These are phyloP conservation scores for Fusarium proliferatum DNA, from an alignment of 2,329 filamentous ascomycete genomes.

Conservation along the genomic window DNA sequence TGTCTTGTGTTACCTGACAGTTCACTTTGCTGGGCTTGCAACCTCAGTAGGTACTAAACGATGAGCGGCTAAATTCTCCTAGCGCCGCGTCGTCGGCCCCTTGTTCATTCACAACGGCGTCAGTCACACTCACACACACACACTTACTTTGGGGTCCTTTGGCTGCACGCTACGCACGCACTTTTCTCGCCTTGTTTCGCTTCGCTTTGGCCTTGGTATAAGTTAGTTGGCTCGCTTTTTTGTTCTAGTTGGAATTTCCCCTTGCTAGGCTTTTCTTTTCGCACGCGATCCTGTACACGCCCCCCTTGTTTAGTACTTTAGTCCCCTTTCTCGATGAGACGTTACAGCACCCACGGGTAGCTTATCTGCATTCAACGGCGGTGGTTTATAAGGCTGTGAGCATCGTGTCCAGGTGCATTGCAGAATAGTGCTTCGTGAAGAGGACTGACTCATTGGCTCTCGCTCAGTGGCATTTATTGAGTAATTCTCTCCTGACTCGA, in stretches of 20 bases:
- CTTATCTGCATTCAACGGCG: constrained; percentile 16
- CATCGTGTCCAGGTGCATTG: neutral
- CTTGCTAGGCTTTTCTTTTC: constrained; percentile 8
- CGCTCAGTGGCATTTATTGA: neutral
- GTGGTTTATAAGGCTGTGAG: constrained; percentile 1
- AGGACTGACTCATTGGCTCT: too few relatives aligned
- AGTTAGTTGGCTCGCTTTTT: constrained; percentile 28
- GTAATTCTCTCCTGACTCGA: neutral
- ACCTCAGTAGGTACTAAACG: neutral
- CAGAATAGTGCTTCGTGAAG: neutral
- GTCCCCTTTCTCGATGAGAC: constrained; percentile 8
- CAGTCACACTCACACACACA: constrained; percentile 43
- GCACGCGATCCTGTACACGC: constrained; percentile 15
- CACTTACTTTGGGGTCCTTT: constrained; percentile 28
- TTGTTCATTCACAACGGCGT: constrained; percentile 41
- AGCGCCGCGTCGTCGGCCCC: constrained; percentile 40
- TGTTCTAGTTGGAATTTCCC: constrained; percentile 14
- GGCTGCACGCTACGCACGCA: constrained; percentile 25
- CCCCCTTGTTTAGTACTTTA: constrained; percentile 30
- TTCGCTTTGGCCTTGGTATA: constrained; percentile 27
- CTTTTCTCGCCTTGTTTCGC: constrained; percentile 12
- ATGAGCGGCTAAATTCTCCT: constrained; percentile 46
- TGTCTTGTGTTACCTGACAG: constrained; percentile 11
- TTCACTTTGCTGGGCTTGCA: neutral
- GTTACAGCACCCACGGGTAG: constrained; percentile 22